Percentiles rank a stretch among this genome's conserved stretches.
Evolutionary conservation across 1,284 basidiomycete species (phyloP).

Genomic region (Albatrellus sp.): DNA sequence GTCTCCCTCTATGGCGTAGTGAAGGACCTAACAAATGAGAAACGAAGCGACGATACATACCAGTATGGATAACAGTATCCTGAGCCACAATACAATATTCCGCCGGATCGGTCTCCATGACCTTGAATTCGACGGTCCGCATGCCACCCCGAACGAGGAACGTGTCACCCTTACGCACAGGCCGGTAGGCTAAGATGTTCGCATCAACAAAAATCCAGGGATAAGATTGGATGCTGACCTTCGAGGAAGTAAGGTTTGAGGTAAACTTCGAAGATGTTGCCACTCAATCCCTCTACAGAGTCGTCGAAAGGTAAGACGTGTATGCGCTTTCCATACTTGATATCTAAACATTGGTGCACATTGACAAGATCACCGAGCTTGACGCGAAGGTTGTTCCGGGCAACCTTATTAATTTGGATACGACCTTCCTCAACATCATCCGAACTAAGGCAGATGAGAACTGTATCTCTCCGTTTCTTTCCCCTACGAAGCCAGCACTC

Average conservation of each 20-base stretch:
- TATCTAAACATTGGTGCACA: constrained; percentile 93
- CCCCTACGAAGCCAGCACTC: constrained; percentile 35
- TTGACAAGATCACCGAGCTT: constrained; percentile 96
- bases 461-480: constrained; percentile 92
- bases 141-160: constrained; percentile 98
- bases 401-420: constrained; percentile 98
- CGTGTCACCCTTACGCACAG: constrained; percentile 92
- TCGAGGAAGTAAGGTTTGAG: constrained; percentile 99
- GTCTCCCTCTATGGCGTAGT: constrained; percentile 68
- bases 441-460: constrained; percentile 89
- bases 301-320: constrained; percentile 98
- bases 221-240: constrained; percentile 30
- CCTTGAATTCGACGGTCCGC: constrained; percentile 98
- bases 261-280: constrained; percentile 98
- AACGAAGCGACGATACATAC: constrained; percentile 22
- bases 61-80: constrained; percentile 92
- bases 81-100: constrained; percentile 97
- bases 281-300: constrained; percentile 93
- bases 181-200: constrained; percentile 63
- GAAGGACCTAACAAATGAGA: constrained; percentile 9
- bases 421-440: constrained; percentile 97
- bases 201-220: background rate
- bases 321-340: constrained; percentile 98
- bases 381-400: constrained; percentile 94
- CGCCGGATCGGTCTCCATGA: constrained; percentile 88